Evolutionary conservation across 176 grass and related monocot species (phyloP).

Genomic region (Aegilops umbellulata): DNA sequence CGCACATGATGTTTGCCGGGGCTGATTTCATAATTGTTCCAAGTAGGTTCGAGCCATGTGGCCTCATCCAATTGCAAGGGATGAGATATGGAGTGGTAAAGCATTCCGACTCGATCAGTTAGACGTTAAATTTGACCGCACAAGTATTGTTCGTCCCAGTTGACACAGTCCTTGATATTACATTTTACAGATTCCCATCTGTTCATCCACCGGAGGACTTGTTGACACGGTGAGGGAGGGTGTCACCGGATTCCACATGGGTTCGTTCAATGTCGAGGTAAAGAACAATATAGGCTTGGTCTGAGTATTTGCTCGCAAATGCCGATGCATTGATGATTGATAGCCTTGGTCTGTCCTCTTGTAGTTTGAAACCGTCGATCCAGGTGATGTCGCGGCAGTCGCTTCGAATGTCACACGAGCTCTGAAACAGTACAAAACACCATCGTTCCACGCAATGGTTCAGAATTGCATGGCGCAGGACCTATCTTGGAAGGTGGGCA

Average conservation of each 20-base stretch:
- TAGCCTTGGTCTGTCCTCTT: conserved; percentile 6
- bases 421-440: conserved; percentile 40
- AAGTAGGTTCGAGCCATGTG: conserved; percentile 80
- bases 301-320: neutral
- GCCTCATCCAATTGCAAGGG: conserved; percentile 70
- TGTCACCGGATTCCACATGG: conserved; percentile 61
- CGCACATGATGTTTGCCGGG: conserved; percentile 65
- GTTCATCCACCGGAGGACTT: conserved; percentile 62
- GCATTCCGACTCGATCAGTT: neutral
- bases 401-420: conserved; percentile 53
- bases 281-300: conserved; percentile 3
- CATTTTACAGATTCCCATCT: conserved; percentile 40
- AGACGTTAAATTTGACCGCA: neutral
- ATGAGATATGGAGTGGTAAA: conserved; percentile 76
- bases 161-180: neutral
- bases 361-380: conserved; percentile 53
- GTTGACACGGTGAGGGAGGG: conserved; percentile 63
- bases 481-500: conserved; percentile 70
- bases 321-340: neutral
- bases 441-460: conserved; percentile 49
- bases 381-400: conserved; percentile 40
- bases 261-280: conserved; percentile 50
- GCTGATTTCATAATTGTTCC: conserved; percentile 59
- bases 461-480: conserved; percentile 70
- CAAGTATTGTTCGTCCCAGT: neutral